phyloP scores from a whole-genome alignment of 495 filamentous ascomycete species.

The Aspergillus leporis region DNA sequence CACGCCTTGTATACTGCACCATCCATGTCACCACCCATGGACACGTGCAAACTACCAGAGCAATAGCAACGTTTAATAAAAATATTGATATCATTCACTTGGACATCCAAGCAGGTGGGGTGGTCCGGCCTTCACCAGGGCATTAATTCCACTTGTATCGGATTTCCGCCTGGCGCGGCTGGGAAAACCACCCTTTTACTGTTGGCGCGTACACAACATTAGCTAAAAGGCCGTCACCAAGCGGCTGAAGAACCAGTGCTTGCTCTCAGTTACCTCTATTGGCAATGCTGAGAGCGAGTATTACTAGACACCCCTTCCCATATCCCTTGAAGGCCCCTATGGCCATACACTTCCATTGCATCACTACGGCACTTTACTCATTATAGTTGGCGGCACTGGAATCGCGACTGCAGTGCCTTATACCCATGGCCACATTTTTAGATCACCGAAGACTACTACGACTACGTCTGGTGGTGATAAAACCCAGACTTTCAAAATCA shows the following conservation, averaged over 20 bases:
- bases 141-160: slow-evolving; percentile 48
- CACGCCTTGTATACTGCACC: too few species aligned
- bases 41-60: too few species aligned
- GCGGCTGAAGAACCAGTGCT: too few species aligned
- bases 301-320: background rate
- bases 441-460: background rate
- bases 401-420: slow-evolving; percentile 48
- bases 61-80: too few species aligned
- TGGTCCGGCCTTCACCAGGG: slow-evolving; percentile 31
- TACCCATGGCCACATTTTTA: slow-evolving; percentile 26
- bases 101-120: background rate
- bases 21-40: too few species aligned
- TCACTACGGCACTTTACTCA: slow-evolving; percentile 39
- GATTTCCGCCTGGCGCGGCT: slow-evolving; percentile 31
- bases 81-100: too few species aligned
- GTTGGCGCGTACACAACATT: slow-evolving; percentile 29
- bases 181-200: slow-evolving; percentile 56
- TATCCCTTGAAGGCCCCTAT: slow-evolving; percentile 52
- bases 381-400: slow-evolving; percentile 54
- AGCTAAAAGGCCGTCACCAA: background rate
- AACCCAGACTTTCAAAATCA: slow-evolving; percentile 18
- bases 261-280: too few species aligned
- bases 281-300: background rate
- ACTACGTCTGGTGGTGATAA: background rate
- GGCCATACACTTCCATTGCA: slow-evolving; percentile 42